Conservation (phyloP, 2,329 filamentous ascomycete genomes). For the Pseudocercospora macadamiae region DNA sequence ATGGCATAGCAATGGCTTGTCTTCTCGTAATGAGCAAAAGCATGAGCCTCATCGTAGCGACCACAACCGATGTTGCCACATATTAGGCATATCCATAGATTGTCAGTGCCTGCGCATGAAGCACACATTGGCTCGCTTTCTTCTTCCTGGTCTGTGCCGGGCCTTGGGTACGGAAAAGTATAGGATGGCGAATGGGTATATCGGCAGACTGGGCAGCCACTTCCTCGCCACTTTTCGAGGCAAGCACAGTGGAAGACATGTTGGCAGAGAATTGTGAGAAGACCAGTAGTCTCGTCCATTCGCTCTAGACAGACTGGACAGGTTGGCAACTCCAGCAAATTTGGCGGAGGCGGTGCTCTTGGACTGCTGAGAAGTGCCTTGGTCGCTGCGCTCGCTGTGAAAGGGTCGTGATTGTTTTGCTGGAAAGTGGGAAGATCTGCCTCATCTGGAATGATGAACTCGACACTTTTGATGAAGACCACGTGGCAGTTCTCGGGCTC, state of each 20-base stretch:
- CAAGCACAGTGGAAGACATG: slow-evolving; percentile 98
- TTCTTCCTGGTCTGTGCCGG: slow-evolving; percentile 43
- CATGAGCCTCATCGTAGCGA: slow-evolving; percentile 85
- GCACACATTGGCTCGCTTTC: slow-evolving; percentile 72
- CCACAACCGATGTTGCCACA: slow-evolving; percentile 93
- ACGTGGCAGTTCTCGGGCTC: slow-evolving; percentile 93
- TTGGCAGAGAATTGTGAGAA: slow-evolving; percentile 94
- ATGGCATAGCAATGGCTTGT: slow-evolving; percentile 90
- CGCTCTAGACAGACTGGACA: slow-evolving; percentile 95
- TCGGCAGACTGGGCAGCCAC: slow-evolving; percentile 90
- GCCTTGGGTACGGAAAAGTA: slow-evolving; percentile 42
- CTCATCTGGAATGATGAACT: slow-evolving; percentile 68
- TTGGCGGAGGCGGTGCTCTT: slow-evolving; percentile 74
- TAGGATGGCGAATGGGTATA: slow-evolving; percentile 71
- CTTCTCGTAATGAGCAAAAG: slow-evolving; percentile 89
- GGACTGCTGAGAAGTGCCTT: slow-evolving; percentile 55
- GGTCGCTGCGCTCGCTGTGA: slow-evolving; percentile 39
- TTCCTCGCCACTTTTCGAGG: slow-evolving; percentile 92
- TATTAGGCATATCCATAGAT: slow-evolving; percentile 94
- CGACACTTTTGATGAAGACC: slow-evolving; percentile 90
- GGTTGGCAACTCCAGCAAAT: slow-evolving; percentile 87
- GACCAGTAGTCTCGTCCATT: slow-evolving; percentile 95
- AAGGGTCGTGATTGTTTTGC: slow-evolving; percentile 63
- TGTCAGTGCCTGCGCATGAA: slow-evolving; percentile 76
- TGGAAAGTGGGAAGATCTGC: slow-evolving; percentile 59